A percentile compares a stretch with the other conserved stretches of the same genome.
Evolutionary conservation across 1,284 basidiomycete genomes (phyloP).

Genomic region (Cystobasidium pallidum): DNA sequence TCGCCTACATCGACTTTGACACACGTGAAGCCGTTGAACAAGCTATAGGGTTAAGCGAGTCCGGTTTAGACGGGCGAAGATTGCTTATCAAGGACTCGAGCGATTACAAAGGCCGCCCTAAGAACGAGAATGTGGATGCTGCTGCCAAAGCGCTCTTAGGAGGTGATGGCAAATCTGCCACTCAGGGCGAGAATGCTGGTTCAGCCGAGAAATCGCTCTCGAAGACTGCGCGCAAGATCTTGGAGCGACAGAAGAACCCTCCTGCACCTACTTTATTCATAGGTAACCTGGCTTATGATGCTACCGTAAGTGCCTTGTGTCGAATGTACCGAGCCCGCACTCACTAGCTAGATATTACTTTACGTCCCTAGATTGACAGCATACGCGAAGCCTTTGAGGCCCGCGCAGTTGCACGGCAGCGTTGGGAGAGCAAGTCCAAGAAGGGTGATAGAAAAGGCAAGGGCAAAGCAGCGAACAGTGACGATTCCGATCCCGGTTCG

Average conservation of each 20-base stretch:
- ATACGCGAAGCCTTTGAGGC: constrained; percentile 73
- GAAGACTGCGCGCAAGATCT: constrained; percentile 80
- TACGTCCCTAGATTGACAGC: constrained; percentile 62
- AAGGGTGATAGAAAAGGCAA: constrained; percentile 44
- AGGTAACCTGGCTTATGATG: constrained; percentile 73
- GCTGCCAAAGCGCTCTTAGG: constrained; percentile 44
- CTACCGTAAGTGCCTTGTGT: constrained; percentile 48
- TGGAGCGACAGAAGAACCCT: constrained; percentile 78
- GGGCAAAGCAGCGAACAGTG: constrained; percentile 17
- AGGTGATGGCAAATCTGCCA: constrained; percentile 29
- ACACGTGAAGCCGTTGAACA: constrained; percentile 71
- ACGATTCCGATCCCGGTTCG: constrained; percentile 3
- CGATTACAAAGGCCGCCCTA: constrained; percentile 56
- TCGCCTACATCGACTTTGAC: constrained; percentile 93
- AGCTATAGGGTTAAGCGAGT: constrained; percentile 80
- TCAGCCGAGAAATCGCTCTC: constrained; percentile 53
- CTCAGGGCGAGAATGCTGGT: constrained; percentile 51
- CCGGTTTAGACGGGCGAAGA: constrained; percentile 78
- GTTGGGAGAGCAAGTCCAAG: constrained; percentile 47
- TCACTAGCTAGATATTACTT: neutral
- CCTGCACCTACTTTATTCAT: constrained; percentile 82
- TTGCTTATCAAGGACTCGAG: constrained; percentile 84
- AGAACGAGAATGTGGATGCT: constrained; percentile 50
- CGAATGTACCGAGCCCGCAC: neutral
- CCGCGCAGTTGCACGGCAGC: constrained; percentile 59